Base-by-base conservation (phyloP, 805 yeast genomes). In the Saturnispora gosingensis region DNA sequence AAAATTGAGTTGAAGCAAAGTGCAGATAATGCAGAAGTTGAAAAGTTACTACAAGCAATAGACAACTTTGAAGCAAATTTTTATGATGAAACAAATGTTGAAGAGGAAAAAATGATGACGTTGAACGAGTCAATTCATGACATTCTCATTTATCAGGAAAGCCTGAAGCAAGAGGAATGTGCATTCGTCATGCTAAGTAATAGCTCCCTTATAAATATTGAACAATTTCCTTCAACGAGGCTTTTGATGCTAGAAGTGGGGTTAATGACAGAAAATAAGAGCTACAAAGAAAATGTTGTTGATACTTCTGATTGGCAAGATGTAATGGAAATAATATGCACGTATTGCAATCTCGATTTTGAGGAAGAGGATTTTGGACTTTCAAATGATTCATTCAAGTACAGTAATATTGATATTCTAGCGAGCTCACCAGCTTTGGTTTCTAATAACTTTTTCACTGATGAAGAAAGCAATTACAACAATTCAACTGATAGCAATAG, bases 281-380 rank as follows among this genome's bases (percentile, higher is more conserved):
- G 51, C 34, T 51, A 53, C 24, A 44, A 60, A 30, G 35, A 43
- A 3, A 55, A 58, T 39, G 57, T 66, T 5, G 51, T 54, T 16
- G 59, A 58, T 48, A 55, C 65, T 22, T 58, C 67, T 3, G 55
- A 57, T 13, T 68, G 72, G 72, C 67, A 65, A 27, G 69, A 67
- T 43, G 64, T 61, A 1, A 68, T 68, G 72, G 72, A 68, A 42
- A 61, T 61, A 2, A 59, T 68, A 5, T 68, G 71, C 49, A 52
- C 53, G 5, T 48, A 52, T 13, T 60, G 65, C 32, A 69, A 66
- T 1, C 51, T 68, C 20, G 71, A 67, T 36, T 68, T 68, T 56
- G 70, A 66, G 42, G 67, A 66, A 15, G 59, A 65, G 44, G 69
- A 65, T 53, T 66, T 66, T 25, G 9, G 7, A 8, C 9, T 25